Evolutionary conservation across 257 asterid genomes (phyloP).

Genomic region (Petunia secreta): DNA sequence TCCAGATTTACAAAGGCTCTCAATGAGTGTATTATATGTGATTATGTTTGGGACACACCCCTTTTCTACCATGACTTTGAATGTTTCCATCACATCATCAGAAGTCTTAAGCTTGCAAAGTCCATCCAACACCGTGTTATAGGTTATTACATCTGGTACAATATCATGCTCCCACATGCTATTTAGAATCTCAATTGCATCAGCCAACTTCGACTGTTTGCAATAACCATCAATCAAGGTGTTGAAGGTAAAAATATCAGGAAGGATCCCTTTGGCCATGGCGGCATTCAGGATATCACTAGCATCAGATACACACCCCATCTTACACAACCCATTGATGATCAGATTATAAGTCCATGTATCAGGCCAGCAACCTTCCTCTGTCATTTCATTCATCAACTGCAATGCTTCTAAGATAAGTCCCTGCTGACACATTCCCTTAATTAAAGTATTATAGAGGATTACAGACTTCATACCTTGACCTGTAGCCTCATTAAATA

Average conservation of each 20-base stretch:
- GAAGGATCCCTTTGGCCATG: constrained; percentile 61
- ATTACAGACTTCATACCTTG: constrained; percentile 61
- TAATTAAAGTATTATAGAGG: constrained; percentile 67
- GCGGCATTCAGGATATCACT: constrained; percentile 61
- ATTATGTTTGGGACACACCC: constrained; percentile 75
- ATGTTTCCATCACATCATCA: constrained; percentile 74
- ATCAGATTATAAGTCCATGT: constrained; percentile 83
- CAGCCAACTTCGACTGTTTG: constrained; percentile 71
- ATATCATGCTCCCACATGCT: constrained; percentile 72
- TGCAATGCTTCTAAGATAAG: constrained; percentile 70
- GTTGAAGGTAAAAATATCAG: constrained; percentile 88
- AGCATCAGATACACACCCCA: constrained; percentile 81
- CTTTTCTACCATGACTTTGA: constrained; percentile 72
- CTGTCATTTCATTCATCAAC: constrained; percentile 74
- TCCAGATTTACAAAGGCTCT: constrained; percentile 76
- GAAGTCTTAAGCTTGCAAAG: constrained; percentile 74
- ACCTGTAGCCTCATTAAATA: constrained; percentile 55
- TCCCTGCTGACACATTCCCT: constrained; percentile 72
- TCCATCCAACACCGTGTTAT: constrained; percentile 76
- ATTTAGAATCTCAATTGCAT: constrained; percentile 69
- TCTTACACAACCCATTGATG: constrained; percentile 78
- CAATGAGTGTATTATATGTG: constrained; percentile 81
- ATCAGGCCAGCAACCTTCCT: constrained; percentile 68
- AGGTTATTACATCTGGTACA: constrained; percentile 79
- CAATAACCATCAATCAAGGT: constrained; percentile 88